Percentiles rank a stretch among this genome's conserved stretches.
phyloP scores from a whole-genome alignment of 2,329 filamentous ascomycete genomes.

The Thielaviopsis euricoi region DNA sequence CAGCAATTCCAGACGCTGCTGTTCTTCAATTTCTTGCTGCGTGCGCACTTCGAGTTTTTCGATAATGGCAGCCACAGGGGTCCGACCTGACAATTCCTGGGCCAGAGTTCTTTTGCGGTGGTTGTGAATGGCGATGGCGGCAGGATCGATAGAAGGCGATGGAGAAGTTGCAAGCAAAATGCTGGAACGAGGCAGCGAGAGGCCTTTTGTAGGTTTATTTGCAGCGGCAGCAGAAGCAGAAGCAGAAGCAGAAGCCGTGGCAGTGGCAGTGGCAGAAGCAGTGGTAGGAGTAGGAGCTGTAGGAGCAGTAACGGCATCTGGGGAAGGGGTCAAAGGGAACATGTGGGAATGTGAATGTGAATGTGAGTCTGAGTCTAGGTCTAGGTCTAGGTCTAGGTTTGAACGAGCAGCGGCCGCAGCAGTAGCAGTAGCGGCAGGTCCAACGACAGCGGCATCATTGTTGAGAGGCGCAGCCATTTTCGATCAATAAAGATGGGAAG shows the following conservation, averaged over 20 bases:
- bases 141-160: neutral
- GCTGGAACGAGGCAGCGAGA: neutral
- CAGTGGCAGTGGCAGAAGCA: no score
- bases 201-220: neutral
- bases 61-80: slow-evolving; percentile 6
- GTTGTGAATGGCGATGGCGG: neutral
- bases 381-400: no score
- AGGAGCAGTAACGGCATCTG: neutral
- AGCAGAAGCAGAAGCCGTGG: neutral
- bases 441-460: no score
- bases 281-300: neutral
- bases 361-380: neutral
- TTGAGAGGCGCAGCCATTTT: no score
- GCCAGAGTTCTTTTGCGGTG: slow-evolving; percentile 9
- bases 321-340: slow-evolving; percentile 10
- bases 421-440: no score
- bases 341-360: neutral
- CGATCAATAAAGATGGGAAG: no score
- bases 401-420: no score
- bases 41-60: slow-evolving; percentile 7
- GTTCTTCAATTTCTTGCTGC: slow-evolving; percentile 10
- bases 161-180: neutral
- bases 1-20: slow-evolving; percentile 3
- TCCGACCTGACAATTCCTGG: slow-evolving; percentile 5
- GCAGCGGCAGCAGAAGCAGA: neutral